A percentile compares a stretch with the other conserved stretches of the same genome.
Evolutionary conservation across 345 rosid genomes (phyloP).

Genomic region (Anacardium occidentale): DNA sequence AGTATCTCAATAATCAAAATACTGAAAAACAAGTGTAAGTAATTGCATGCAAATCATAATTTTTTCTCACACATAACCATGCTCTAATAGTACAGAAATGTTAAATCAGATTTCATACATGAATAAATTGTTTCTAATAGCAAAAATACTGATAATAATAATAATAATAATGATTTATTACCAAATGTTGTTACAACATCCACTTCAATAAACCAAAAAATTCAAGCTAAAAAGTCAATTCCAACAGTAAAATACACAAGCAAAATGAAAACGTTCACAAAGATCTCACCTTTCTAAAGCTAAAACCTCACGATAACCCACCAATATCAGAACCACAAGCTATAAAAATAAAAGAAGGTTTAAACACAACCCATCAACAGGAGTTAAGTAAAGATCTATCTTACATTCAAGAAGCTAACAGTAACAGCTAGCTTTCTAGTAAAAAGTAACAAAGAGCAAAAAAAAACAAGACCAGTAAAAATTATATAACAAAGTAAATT

Average conservation of each 20-base stretch:
- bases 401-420: conserved; percentile 9
- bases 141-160: neutral
- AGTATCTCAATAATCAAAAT: neutral
- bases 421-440: neutral
- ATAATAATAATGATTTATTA: neutral
- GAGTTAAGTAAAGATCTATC: conserved; percentile 15
- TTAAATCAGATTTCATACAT: neutral
- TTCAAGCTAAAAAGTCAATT: neutral
- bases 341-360: neutral
- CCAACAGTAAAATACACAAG: neutral
- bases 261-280: conserved; percentile 2
- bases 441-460: neutral
- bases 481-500: neutral
- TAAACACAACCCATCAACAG: conserved; percentile 2
- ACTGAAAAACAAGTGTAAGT: neutral
- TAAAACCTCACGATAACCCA: neutral
- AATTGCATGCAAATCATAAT: conserved; percentile 8
- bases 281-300: conserved; percentile 21
- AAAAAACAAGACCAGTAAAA: neutral
- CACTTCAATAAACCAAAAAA: neutral
- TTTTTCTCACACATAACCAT: neutral
- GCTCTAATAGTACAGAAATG: neutral
- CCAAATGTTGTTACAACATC: neutral
- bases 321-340: neutral
- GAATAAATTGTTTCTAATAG: neutral